Percentiles rank a stretch among this genome's conserved stretches.
Evolutionary conservation across 495 filamentous ascomycete genomes (phyloP).

Genomic region (Penicillium dipodomyicola): DNA sequence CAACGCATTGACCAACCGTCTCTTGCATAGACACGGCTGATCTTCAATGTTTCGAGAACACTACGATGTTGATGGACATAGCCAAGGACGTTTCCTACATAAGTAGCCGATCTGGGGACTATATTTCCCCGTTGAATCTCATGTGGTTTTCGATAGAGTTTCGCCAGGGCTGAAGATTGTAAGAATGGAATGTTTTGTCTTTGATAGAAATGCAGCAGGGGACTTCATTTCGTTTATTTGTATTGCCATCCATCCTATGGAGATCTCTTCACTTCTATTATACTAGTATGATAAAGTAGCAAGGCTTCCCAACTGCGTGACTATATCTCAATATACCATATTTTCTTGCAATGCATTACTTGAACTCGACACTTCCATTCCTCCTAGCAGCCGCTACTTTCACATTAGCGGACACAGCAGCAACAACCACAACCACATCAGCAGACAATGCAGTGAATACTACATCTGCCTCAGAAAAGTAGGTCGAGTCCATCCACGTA

Average conservation of each 20-base stretch:
- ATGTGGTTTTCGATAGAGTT: neutral
- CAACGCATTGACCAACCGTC: neutral
- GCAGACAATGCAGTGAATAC: neutral
- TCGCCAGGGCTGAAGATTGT: neutral
- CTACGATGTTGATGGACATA: neutral
- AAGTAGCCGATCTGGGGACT: no score
- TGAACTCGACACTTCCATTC: neutral
- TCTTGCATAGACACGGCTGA: neutral
- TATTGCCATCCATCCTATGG: neutral
- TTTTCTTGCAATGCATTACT: neutral
- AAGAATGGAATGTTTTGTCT: slow-evolving; percentile 10
- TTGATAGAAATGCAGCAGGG: neutral
- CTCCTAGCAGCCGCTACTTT: neutral
- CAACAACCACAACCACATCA: neutral
- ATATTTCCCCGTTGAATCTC: neutral
- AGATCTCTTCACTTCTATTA: neutral
- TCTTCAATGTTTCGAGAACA: neutral
- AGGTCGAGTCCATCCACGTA: neutral
- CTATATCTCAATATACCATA: neutral
- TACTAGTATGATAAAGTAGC: neutral
- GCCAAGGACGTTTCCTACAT: neutral
- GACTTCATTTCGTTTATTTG: neutral
- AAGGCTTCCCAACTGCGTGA: no score
- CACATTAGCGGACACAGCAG: neutral
- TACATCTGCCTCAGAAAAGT: neutral